Evolutionary conservation across 1,284 basidiomycete species (phyloP).

Genomic region (Hymenochaete sp.): DNA sequence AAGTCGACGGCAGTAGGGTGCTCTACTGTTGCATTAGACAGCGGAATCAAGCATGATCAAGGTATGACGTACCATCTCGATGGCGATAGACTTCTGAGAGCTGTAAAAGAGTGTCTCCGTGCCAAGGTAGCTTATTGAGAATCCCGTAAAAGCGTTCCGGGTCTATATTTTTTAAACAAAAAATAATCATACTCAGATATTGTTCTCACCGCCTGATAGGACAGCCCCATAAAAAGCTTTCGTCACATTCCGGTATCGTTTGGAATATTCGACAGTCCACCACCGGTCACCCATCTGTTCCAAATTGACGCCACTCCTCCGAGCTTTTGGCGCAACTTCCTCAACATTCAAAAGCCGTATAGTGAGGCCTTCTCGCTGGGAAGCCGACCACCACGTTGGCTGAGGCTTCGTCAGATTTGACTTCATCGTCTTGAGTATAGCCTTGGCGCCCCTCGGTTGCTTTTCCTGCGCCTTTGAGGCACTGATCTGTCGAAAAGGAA

Average conservation of each 20-base stretch:
- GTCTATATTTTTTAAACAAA: conserved; percentile 34
- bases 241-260: conserved; percentile 72
- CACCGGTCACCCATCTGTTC: conserved; percentile 52
- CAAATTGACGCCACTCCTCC: conserved; percentile 35
- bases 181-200: not conserved
- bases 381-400: conserved; percentile 52
- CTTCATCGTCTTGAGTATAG: conserved; percentile 27
- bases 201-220: conserved; percentile 60
- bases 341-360: conserved; percentile 47
- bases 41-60: not conserved
- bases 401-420: conserved; percentile 60
- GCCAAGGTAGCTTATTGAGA: conserved; percentile 61
- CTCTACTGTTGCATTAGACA: conserved; percentile 39
- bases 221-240: conserved; percentile 75
- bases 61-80: conserved; percentile 54
- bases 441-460: conserved; percentile 23
- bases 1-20: conserved; percentile 78
- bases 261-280: conserved; percentile 83
- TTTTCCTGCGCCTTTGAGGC: conserved; percentile 27
- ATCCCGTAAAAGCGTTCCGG: conserved; percentile 59
- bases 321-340: conserved; percentile 42
- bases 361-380: conserved; percentile 61
- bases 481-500: conserved; percentile 21
- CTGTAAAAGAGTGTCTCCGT: conserved; percentile 86
- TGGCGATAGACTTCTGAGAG: conserved; percentile 78